Conservation (phyloP, 176 grass and related monocot genomes). For the Chloris gayana region DNA sequence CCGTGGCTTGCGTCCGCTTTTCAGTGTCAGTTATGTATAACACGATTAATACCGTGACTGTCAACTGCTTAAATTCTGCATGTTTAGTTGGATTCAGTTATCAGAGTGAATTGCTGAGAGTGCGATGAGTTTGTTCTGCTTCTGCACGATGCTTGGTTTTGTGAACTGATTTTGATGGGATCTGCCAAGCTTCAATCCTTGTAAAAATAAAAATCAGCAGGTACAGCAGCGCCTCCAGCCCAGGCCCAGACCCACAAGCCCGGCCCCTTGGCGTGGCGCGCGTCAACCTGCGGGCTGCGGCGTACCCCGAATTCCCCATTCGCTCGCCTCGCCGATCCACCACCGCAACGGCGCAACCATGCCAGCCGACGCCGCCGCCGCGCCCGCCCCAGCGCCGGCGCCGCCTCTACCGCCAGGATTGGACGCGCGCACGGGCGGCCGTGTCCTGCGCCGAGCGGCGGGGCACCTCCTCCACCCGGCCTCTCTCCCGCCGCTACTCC, state of each 20-base stretch:
- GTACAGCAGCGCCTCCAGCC: not conserved
- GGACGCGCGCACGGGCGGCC: conserved; percentile 49
- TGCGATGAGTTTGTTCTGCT: too few relatives aligned
- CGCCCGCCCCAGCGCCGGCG: conserved; percentile 7
- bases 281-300: conserved; percentile 25
- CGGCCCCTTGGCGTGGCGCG: conserved; percentile 19
- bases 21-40: too few relatives aligned
- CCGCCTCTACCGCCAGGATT: conserved; percentile 36
- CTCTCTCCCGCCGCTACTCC: conserved; percentile 67
- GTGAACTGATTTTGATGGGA: too few relatives aligned
- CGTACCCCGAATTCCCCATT: conserved; percentile 52
- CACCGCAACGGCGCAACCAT: conserved; percentile 39
- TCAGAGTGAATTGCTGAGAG: too few relatives aligned
- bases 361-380: conserved; percentile 50
- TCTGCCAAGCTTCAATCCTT: too few relatives aligned
- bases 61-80: too few relatives aligned
- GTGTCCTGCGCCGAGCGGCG: conserved; percentile 50
- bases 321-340: conserved; percentile 36
- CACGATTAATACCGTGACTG: too few relatives aligned
- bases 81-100: too few relatives aligned
- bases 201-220: too few relatives aligned
- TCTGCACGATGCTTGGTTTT: too few relatives aligned
- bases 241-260: not conserved
- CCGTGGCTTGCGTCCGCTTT: too few relatives aligned
- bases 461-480: conserved; percentile 53